These are phyloP conservation scores for Reticulascus tulasneorum DNA, from an alignment of 2,329 filamentous ascomycete species.

Conservation along the genomic window DNA sequence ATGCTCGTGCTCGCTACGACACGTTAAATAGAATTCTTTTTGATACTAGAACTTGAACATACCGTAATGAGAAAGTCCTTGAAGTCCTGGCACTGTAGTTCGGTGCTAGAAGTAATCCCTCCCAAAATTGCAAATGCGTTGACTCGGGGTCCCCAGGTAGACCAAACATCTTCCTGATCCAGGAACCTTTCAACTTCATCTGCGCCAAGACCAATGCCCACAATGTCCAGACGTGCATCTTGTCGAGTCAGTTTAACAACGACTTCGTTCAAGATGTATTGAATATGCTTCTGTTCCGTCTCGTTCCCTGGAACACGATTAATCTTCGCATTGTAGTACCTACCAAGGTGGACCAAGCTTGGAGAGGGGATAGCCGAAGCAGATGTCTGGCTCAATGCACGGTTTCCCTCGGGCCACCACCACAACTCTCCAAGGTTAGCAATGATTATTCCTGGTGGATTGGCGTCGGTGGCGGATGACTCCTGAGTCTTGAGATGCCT, in stretches of 20 bases:
- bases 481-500: slow-evolving; percentile 34
- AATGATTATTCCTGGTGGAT: slow-evolving; percentile 61
- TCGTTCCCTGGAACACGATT: slow-evolving; percentile 63
- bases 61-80: slow-evolving; percentile 49
- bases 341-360: slow-evolving; percentile 57
- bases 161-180: slow-evolving; percentile 49
- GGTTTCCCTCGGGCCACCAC: slow-evolving; percentile 65
- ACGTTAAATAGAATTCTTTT: slow-evolving; percentile 1
- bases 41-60: slow-evolving; percentile 16
- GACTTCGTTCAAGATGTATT: slow-evolving; percentile 62
- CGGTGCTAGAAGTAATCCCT: slow-evolving; percentile 33
- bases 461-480: slow-evolving; percentile 26
- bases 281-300: slow-evolving; percentile 56
- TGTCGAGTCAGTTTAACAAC: slow-evolving; percentile 44
- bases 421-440: slow-evolving; percentile 74
- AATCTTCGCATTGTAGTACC: slow-evolving; percentile 44
- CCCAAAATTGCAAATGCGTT: slow-evolving; percentile 48
- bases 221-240: slow-evolving; percentile 60
- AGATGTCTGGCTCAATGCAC: slow-evolving; percentile 53
- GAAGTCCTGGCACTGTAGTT: slow-evolving; percentile 41
- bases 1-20: slow-evolving; percentile 55
- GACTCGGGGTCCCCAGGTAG: slow-evolving; percentile 36
- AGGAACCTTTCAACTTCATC: slow-evolving; percentile 56
- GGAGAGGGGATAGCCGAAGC: slow-evolving; percentile 58
- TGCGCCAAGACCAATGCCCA: slow-evolving; percentile 67